Evolutionary conservation across 1,284 basidiomycete species (phyloP), one percentile per base, ranked within the genome.

Genomic region (Athelia psychrophila): DNA sequence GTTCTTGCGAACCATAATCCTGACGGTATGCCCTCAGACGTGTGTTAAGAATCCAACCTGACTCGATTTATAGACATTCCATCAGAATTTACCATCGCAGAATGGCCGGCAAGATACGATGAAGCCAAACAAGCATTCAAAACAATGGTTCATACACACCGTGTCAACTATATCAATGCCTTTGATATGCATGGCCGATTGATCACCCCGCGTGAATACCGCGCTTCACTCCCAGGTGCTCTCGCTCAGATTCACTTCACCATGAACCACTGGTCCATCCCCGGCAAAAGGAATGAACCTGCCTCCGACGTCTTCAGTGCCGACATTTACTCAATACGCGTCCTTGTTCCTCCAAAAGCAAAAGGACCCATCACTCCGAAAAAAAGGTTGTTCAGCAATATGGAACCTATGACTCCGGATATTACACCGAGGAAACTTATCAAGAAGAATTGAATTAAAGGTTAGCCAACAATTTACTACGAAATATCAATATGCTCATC

Each of bases 241-340:
- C 6, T 53, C 20, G 54, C 56, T 6, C 44, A 54, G 46, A 20
- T 59, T n/a, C 48, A 56, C 20, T 60, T 60, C 48, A 54, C 50
- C 24, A 24, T 60, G 2, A 40, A 23, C 4, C 57, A 60, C 47
- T 58, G 58, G 58, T 44, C 42, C 10, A 51, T 59, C 33, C 13
- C 24, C n/a, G 48, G 27, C 2, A 56, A 50, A 38, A 36, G 27
- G 1, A 32, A 35, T 12, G n/a, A 35, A 32, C 15, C 12, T 4
- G 22, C 44, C 6, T 33, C 8, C 18, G 49, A 59, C 47, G 42
- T 45, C 6, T 59, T 51, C 44, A 48, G 44, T 19, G 56, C 52
- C 10, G 54, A 59, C 32, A 47, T 58, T 25, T 20, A 27, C n/a
- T 32, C 44, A 25, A 56, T 59, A 25, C 33, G 40, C 20, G 46